phyloP scores from a whole-genome alignment of 768 basidiomycete species.

The Tephrocybe rancida region DNA sequence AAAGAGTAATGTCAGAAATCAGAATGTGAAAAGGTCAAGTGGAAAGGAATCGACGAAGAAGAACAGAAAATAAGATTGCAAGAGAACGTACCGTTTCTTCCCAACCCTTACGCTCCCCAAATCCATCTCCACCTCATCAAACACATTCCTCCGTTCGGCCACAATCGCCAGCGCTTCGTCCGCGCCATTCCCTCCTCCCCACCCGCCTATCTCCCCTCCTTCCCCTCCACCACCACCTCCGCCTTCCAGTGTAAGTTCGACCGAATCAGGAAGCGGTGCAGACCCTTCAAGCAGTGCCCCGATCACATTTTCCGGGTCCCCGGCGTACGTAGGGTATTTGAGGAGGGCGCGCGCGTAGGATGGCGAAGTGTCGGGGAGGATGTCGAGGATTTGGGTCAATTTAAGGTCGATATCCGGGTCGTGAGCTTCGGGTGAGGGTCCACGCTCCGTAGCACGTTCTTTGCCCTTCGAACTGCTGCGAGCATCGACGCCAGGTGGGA shows the following conservation, averaged over 20 bases:
- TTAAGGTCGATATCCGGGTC: conserved; percentile 56
- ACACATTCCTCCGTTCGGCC: conserved; percentile 68
- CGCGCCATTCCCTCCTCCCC: background rate
- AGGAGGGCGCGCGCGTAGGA: conserved; percentile 64
- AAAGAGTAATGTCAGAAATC: background rate
- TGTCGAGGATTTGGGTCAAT: conserved; percentile 72
- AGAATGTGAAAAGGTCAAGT: no score
- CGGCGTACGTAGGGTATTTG: conserved; percentile 46
- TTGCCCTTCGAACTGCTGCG: conserved; percentile 44
- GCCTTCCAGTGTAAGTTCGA: conserved; percentile 2
- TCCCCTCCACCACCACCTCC: background rate
- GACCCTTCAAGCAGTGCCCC: conserved; percentile 78
- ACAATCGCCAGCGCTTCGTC: conserved; percentile 22
- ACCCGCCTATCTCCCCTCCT: background rate
- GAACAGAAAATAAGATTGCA: conserved; percentile 4
- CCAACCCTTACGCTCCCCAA: conserved; percentile 58
- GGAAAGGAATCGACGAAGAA: no score
- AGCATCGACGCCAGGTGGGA: conserved; percentile 40
- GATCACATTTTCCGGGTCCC: conserved; percentile 63
- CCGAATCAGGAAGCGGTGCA: conserved; percentile 43
- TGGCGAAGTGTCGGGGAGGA: conserved; percentile 64
- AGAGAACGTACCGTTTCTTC: conserved; percentile 46
- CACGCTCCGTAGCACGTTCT: conserved; percentile 29
- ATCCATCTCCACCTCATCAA: conserved; percentile 75
- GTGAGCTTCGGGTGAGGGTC: conserved; percentile 15